Conservation (phyloP, 1,284 basidiomycete genomes). For the Heterobasidion parviporum region DNA sequence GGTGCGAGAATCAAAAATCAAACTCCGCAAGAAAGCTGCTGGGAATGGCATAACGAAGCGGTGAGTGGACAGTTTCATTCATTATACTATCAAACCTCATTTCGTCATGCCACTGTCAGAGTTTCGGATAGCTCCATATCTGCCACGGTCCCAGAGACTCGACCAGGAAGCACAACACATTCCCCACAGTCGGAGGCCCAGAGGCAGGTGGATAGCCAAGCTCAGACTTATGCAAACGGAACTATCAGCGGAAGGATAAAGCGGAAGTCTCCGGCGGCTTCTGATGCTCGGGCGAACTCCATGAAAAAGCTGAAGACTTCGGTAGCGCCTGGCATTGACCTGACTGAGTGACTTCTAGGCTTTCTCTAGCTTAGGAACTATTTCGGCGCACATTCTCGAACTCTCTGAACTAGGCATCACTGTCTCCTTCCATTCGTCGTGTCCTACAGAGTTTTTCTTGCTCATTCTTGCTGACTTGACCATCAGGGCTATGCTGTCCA, state of each 20-base stretch:
- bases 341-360: slow-evolving; percentile 18
- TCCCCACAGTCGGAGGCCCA: slow-evolving; percentile 19
- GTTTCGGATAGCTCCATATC: neutral
- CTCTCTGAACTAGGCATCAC: too few relatives aligned
- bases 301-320: slow-evolving; percentile 30
- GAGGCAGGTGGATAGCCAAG: slow-evolving; percentile 47
- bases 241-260: neutral
- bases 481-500: too few relatives aligned
- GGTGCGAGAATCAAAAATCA: neutral
- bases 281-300: neutral
- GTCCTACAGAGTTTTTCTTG: too few relatives aligned
- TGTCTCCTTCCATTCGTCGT: too few relatives aligned
- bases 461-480: too few relatives aligned
- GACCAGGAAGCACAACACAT: neutral
- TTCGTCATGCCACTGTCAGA: neutral
- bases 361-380: too few relatives aligned
- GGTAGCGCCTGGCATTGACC: slow-evolving; percentile 26
- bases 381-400: too few relatives aligned
- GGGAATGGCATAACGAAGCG: neutral
- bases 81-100: too few relatives aligned
- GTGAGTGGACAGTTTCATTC: too few relatives aligned
- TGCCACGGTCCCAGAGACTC: neutral
- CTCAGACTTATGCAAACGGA: neutral
- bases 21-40: neutral
- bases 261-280: neutral